Conservation (phyloP, 2,329 filamentous ascomycete genomes). For the Grosmannia serpens region DNA sequence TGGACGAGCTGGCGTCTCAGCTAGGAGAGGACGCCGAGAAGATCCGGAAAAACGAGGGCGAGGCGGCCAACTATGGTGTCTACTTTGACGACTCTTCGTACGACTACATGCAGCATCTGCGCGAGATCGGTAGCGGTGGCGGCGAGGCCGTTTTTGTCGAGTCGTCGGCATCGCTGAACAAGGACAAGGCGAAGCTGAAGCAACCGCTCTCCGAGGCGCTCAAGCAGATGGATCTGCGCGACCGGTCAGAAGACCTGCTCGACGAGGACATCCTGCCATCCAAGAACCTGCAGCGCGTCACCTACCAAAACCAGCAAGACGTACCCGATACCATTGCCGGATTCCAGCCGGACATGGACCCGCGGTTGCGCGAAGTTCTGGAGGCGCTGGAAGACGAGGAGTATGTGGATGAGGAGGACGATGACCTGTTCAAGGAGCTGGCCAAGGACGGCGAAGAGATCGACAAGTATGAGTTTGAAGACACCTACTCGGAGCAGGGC, state of each 20-base stretch:
- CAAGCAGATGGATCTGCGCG: conserved; percentile 45
- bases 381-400: conserved; percentile 93
- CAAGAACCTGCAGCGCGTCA: conserved; percentile 63
- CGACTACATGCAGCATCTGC: conserved; percentile 98
- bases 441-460: conserved; percentile 36
- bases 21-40: conserved; percentile 54
- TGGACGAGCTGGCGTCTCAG: conserved; percentile 66
- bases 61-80: conserved; percentile 86
- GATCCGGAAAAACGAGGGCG: conserved; percentile 83
- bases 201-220: conserved; percentile 74
- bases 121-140: conserved; percentile 65
- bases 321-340: conserved; percentile 84
- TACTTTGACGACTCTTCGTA: conserved; percentile 94
- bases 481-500: conserved; percentile 31
- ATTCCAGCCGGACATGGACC: conserved; percentile 97
- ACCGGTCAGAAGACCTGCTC: conserved; percentile 46
- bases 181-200: conserved; percentile 69
- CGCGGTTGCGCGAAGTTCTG: conserved; percentile 75
- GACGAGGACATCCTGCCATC: conserved; percentile 68
- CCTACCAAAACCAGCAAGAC: conserved; percentile 88
- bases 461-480: conserved; percentile 66
- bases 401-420: conserved; percentile 82
- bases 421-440: conserved; percentile 61
- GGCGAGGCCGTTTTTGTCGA: conserved; percentile 80
- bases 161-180: conserved; percentile 46